Evolutionary conservation across 2,329 filamentous ascomycete genomes (phyloP), one percentile per base, ranked within the genome.

Genomic region (Trichoderma harzianum): DNA sequence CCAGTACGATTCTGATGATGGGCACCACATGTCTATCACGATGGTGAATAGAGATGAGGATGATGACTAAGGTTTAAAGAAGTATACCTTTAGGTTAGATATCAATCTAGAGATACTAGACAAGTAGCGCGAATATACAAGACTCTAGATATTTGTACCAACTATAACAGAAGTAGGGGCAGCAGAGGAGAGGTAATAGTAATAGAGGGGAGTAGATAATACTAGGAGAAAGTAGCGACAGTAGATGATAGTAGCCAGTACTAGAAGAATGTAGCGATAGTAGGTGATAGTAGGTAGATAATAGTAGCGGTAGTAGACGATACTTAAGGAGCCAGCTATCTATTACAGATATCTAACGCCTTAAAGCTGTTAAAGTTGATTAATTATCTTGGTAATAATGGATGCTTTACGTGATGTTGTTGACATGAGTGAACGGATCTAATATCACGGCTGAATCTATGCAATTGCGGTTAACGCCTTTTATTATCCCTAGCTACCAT

Each of bases 11-110:
- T 74, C 74, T 1, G 81, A 82, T 8, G 80, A 83, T 11, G 82
- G 80, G 18, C 80, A 80, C 39, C 81, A 80, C 61, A 74, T 74
- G 2, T 78, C 76, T 5, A 84, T 84, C 39, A 76, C 73, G 28
- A 82, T 84, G 83, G 76, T 81, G 26, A 78, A 80, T 39, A 55
- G 78, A 16, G 71, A 84, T 47, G 81, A 81, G 14, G 78, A 76
- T 11, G 80, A 81, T 47, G 78, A 76, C 51, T 53, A 53, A 21
- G 3, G 47, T 24, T 53, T 7, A 53, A 24, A 7, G 47, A 21
- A 51, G n/a, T 2, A 53, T 21, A 14, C 21, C 7, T 0, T 12
- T 3, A 12, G 11, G 21, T 24, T 12, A 53, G 47, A 53, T 24
- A 24, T 53, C 12, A 7, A 12, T 53, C 11, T 53, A 24, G 21